Evolutionary conservation across 1,284 basidiomycete species (phyloP), one percentile per base, ranked within the genome.

Genomic region (Pyrrhoderma lamaoense): DNA sequence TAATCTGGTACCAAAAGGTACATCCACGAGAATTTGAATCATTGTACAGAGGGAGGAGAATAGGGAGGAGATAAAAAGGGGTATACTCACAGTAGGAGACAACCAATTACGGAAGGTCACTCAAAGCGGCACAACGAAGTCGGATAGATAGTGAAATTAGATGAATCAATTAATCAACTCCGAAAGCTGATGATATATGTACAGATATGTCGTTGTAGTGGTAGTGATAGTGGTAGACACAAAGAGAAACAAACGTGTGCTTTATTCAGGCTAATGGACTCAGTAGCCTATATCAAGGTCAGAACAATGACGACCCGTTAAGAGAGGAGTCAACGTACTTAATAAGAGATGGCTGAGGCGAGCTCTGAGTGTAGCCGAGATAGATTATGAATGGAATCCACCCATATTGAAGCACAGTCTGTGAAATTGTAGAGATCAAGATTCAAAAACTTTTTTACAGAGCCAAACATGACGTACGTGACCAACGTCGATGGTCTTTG

Each of bases 311-410:
- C 21, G 38, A 14, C 38, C 4, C 4, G 5, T 4, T 31, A 48
- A 42, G 18, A 47, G 13, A 49, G 37, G 21, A 44, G 31, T 52
- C n/a, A 25, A 77, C 87, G 61, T 56, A 93, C 91, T 93, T 93
- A 70, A 94, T 93, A 61, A 94, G 72, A 40, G 90, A 91, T n/a
- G 91, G 91, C 62, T 92, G 90, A 34, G 91, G 91, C 62, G 85
- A 88, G 64, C 89, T 91, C 62, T 85, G 76, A 51, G 85, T 88
- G 73, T 89, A 94, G 31, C 93, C 93, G 62, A 94, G 77, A 68
- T 91, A 95, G 61, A 96, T 93, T 64, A 96, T 89, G 64, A 93
- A 73, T 36, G 93, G 93, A 63, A 96, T 89, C 91, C 93, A 96
- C 58, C 84, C 85, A 63, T 92, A 92, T 68, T 94, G 91, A 54